Evolutionary conservation across 345 rosid species (phyloP).

Genomic region (rapeseed (Brassica napus)): DNA sequence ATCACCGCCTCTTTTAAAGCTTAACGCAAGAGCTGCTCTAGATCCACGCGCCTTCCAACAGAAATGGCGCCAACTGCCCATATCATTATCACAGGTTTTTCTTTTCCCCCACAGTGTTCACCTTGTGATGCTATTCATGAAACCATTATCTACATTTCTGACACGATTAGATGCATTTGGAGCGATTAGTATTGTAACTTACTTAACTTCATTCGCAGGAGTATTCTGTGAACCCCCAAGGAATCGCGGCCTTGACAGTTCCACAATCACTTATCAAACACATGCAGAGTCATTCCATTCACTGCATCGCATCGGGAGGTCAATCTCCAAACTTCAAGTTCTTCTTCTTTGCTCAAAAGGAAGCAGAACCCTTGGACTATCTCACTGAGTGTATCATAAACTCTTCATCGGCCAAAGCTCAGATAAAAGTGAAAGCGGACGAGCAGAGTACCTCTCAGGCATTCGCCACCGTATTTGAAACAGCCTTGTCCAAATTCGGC

Average conservation of each 20-base stretch:
- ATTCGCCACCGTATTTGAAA: slow-evolving; percentile 56
- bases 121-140: not conserved
- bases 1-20: slow-evolving; percentile 69
- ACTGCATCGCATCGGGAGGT: slow-evolving; percentile 95
- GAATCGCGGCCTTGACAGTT: slow-evolving; percentile 50
- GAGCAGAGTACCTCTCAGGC: slow-evolving; percentile 70
- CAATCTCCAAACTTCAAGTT: slow-evolving; percentile 88
- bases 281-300: slow-evolving; percentile 84
- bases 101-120: not conserved
- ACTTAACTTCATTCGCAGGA: slow-evolving; percentile 52
- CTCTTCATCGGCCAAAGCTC: slow-evolving; percentile 73
- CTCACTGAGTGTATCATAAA: slow-evolving; percentile 88
- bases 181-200: slow-evolving; percentile 1
- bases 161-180: not conserved
- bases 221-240: slow-evolving; percentile 62
- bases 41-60: slow-evolving; percentile 87
- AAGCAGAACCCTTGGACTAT: slow-evolving; percentile 60
- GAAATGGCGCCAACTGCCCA: slow-evolving; percentile 87
- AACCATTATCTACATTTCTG: not conserved
- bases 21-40: slow-evolving; percentile 71
- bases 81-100: slow-evolving; percentile 68
- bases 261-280: slow-evolving; percentile 79
- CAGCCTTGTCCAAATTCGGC: slow-evolving; percentile 72
- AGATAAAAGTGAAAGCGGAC: slow-evolving; percentile 76
- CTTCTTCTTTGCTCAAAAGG: slow-evolving; percentile 93